These are phyloP conservation scores for Dioscorea cayenensis DNA, from an alignment of 116 monocot species.

Conservation along the genomic window DNA sequence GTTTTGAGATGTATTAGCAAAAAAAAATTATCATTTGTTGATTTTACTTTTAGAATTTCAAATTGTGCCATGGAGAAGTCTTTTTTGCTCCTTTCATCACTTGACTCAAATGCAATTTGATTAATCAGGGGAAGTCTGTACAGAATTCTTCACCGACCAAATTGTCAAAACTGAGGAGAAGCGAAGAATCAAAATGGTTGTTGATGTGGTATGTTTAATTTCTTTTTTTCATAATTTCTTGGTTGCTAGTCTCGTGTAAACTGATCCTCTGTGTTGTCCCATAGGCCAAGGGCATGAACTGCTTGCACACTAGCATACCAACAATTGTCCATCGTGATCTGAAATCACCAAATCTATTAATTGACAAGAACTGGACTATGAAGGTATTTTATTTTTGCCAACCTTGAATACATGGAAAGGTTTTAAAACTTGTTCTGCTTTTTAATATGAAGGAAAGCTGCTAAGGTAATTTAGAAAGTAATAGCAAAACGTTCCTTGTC, in stretches of 20 bases:
- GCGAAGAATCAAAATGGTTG: constrained; percentile 92
- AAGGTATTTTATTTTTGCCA: constrained; percentile 45
- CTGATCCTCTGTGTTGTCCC: constrained; percentile 1
- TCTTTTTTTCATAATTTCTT: neutral
- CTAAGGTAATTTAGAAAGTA: too few relatives aligned
- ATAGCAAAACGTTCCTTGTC: too few relatives aligned
- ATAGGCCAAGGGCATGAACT: constrained; percentile 98
- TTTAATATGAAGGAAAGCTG: too few relatives aligned
- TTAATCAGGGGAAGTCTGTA: constrained; percentile 91
- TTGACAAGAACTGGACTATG: constrained; percentile 97
- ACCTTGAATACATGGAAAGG: neutral
- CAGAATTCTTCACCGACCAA: constrained; percentile 90
- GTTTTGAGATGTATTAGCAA: too few relatives aligned
- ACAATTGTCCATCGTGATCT: constrained; percentile 97
- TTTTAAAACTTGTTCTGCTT: neutral
- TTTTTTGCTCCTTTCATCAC: neutral
- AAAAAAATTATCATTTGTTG: too few relatives aligned
- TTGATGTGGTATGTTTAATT: constrained; percentile 71
- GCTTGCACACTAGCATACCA: constrained; percentile 84
- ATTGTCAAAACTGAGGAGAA: constrained; percentile 95
- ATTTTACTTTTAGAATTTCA: too few relatives aligned
- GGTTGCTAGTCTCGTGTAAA: neutral
- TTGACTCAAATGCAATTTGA: constrained; percentile 7
- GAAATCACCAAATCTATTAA: constrained; percentile 96
- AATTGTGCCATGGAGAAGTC: neutral